Percentiles rank a stretch among this genome's conserved stretches.
phyloP scores from a whole-genome alignment of 83 land plant genomes.

The Diphasiastrum complanatum region DNA sequence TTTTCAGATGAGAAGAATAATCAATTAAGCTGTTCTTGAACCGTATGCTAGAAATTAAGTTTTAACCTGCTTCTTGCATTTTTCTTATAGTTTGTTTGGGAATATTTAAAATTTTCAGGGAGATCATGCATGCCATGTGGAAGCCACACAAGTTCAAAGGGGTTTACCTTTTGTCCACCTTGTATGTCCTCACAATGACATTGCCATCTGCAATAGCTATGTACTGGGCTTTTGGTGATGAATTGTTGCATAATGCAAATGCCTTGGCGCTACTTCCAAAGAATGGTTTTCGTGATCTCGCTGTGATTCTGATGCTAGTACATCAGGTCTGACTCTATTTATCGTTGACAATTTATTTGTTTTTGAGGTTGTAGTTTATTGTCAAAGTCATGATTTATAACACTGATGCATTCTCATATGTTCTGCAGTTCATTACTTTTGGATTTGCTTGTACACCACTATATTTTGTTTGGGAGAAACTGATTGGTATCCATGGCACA shows the following conservation, averaged over 20 bases:
- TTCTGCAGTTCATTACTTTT: neutral
- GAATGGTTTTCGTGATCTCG: neutral
- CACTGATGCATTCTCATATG: neutral
- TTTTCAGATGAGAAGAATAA: no score
- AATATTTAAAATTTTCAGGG: no score
- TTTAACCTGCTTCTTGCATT: no score
- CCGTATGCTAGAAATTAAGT: no score
- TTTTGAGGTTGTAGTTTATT: no score
- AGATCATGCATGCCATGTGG: constrained; percentile 6
- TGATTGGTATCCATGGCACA: neutral
- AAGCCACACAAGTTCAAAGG: constrained; percentile 11
- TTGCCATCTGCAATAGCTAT: neutral
- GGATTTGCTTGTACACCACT: constrained; percentile 4
- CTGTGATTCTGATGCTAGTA: constrained; percentile 3
- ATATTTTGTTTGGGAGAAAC: neutral
- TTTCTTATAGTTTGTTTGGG: no score
- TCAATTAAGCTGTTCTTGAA: no score
- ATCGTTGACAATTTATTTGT: neutral
- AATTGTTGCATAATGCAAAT: neutral
- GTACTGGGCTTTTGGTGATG: neutral
- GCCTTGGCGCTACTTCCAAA: neutral
- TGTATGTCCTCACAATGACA: neutral
- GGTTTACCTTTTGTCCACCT: neutral
- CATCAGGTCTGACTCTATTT: neutral
- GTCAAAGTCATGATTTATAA: neutral